Conservation (phyloP, 2,329 filamentous ascomycete genomes). For the Penicillium hordei region DNA sequence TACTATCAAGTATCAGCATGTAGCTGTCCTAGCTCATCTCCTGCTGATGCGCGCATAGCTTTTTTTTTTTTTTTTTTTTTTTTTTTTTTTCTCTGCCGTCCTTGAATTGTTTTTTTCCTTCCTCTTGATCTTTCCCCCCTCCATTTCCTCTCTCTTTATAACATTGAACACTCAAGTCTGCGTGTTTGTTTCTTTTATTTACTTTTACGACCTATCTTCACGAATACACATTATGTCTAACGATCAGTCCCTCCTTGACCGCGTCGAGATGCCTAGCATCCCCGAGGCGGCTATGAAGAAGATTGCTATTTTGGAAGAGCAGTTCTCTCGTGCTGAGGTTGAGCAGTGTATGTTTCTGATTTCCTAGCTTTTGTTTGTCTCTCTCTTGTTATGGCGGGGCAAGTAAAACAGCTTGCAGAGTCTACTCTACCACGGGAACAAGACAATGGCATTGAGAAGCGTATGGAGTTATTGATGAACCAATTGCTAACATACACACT, state of each 20-base stretch:
- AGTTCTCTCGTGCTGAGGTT: slow-evolving; percentile 79
- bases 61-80: slow-evolving; percentile 17
- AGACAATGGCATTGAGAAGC: background rate
- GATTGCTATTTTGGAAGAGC: slow-evolving; percentile 74
- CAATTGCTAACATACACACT: slow-evolving; percentile 11
- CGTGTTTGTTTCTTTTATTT: slow-evolving; percentile 6
- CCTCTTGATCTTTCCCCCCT: background rate
- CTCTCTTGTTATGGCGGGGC: background rate
- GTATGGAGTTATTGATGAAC: background rate
- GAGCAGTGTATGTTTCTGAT: slow-evolving; percentile 68
- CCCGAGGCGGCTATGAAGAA: slow-evolving; percentile 55
- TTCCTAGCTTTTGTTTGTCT: background rate
- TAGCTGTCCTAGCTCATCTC: slow-evolving; percentile 11
- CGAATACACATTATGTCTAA: slow-evolving; percentile 21
- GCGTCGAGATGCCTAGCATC: slow-evolving; percentile 35
- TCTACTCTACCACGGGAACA: background rate
- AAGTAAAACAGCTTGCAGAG: background rate
- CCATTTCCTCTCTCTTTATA: background rate
- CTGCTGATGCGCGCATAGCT: slow-evolving; percentile 19
- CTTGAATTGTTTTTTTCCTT: slow-evolving; percentile 10
- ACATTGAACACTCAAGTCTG: background rate
- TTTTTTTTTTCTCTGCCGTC: background rate
- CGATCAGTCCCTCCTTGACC: slow-evolving; percentile 37
- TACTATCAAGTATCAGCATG: slow-evolving; percentile 13
- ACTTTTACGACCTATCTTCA: background rate